Conservation (phyloP, 2,329 filamentous ascomycete genomes). For the Periconia sp. region DNA sequence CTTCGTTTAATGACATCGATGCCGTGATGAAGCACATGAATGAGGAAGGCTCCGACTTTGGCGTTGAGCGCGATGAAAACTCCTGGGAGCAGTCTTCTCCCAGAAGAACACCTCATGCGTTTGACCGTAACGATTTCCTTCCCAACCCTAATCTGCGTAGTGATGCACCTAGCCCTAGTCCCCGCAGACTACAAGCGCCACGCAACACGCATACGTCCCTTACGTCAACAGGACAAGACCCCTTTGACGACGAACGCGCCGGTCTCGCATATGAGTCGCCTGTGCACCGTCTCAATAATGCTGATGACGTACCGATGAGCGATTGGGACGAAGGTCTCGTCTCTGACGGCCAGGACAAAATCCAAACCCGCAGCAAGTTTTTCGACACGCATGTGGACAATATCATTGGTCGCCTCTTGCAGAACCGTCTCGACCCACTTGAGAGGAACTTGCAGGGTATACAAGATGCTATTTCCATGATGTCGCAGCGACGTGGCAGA, state of each 20-base stretch:
- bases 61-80: slow-evolving; percentile 66
- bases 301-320: slow-evolving; percentile 69
- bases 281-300: slow-evolving; percentile 65
- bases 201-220: slow-evolving; percentile 35
- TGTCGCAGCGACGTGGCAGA: slow-evolving; percentile 60
- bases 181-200: slow-evolving; percentile 52
- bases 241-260: slow-evolving; percentile 64
- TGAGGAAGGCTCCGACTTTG: slow-evolving; percentile 70
- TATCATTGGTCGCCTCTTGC: slow-evolving; percentile 75
- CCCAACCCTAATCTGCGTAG: slow-evolving; percentile 57
- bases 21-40: slow-evolving; percentile 87
- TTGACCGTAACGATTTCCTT: slow-evolving; percentile 33
- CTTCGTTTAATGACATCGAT: slow-evolving; percentile 82
- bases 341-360: slow-evolving; percentile 73
- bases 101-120: slow-evolving; percentile 35
- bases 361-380: slow-evolving; percentile 79
- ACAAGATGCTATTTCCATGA: slow-evolving; percentile 65
- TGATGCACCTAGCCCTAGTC: slow-evolving; percentile 73
- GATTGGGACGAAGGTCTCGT: slow-evolving; percentile 91
- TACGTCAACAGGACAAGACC: slow-evolving; percentile 52
- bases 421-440: slow-evolving; percentile 75
- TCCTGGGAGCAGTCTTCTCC: slow-evolving; percentile 41
- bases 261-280: slow-evolving; percentile 57
- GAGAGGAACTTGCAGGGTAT: slow-evolving; percentile 78
- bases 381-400: slow-evolving; percentile 90